Percentiles rank a stretch among this genome's conserved stretches.
These are phyloP conservation scores for Termitomyces sp. DNA, from an alignment of 768 basidiomycete genomes.

Conservation along the genomic window DNA sequence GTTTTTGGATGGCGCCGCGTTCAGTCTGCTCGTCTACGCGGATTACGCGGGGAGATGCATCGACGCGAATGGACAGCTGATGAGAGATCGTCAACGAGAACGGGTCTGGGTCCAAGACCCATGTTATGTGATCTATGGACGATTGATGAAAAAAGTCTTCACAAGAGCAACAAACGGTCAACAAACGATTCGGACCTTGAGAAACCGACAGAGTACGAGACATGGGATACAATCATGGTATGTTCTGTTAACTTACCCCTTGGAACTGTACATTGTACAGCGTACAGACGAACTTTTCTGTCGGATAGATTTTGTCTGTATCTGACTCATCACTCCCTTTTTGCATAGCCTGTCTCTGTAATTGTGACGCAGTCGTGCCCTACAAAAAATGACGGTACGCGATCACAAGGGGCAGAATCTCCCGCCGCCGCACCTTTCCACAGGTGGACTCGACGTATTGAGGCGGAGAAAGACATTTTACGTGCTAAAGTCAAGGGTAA, in stretches of 20 bases:
- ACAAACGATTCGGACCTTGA: neutral
- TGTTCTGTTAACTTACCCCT: slow-evolving; percentile 13
- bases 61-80: neutral
- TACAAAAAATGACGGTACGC: neutral
- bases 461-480: neutral
- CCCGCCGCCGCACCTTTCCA: neutral
- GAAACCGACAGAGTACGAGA: slow-evolving; percentile 9
- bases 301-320: neutral
- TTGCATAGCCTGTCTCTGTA: slow-evolving; percentile 15
- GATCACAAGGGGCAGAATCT: neutral
- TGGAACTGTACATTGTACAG: slow-evolving; percentile 1
- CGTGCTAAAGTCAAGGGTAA: neutral
- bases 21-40: slow-evolving; percentile 13
- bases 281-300: neutral
- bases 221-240: slow-evolving; percentile 41
- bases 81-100: neutral
- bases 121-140: slow-evolving; percentile 42
- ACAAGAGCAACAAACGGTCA: neutral
- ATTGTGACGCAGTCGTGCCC: neutral
- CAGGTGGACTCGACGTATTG: slow-evolving; percentile 1
- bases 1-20: slow-evolving; percentile 44
- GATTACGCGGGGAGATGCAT: neutral
- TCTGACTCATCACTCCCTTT: neutral
- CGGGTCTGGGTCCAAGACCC: slow-evolving; percentile 27
- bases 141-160: slow-evolving; percentile 4